A percentile compares a stretch with the other conserved stretches of the same genome.
Conservation (phyloP, 768 basidiomycete genomes). For the Scleroderma citrinum region DNA sequence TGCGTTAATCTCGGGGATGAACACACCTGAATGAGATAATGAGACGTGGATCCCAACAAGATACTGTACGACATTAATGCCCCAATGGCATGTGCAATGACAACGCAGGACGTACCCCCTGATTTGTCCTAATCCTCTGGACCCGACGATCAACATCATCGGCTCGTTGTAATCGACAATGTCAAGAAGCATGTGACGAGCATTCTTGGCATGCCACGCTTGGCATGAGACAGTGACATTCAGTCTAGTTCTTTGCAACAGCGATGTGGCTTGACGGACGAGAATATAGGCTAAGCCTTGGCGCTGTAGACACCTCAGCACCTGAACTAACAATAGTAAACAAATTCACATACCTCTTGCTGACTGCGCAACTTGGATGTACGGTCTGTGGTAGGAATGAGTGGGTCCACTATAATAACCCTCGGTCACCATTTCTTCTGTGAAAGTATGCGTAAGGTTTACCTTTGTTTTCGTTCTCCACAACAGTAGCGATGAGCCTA, state of each 20-base stretch:
- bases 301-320: slow-evolving; percentile 42
- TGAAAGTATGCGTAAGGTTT: slow-evolving; percentile 14
- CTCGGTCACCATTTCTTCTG: slow-evolving; percentile 1
- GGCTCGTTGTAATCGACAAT: slow-evolving; percentile 85
- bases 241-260: slow-evolving; percentile 86
- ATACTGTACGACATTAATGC: slow-evolving; percentile 45
- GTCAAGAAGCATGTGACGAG: slow-evolving; percentile 86
- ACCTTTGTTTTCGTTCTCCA: slow-evolving; percentile 92
- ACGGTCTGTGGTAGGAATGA: slow-evolving; percentile 68
- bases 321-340: slow-evolving; percentile 2
- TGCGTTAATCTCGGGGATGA: not conserved
- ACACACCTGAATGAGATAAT: slow-evolving; percentile 81
- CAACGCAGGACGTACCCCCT: slow-evolving; percentile 60
- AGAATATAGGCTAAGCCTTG: slow-evolving; percentile 87
- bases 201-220: slow-evolving; percentile 96
- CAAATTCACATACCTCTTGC: slow-evolving; percentile 63
- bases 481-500: slow-evolving; percentile 80
- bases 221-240: slow-evolving; percentile 88
- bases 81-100: not conserved
- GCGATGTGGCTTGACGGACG: slow-evolving; percentile 79
- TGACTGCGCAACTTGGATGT: slow-evolving; percentile 78
- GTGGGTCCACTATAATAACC: slow-evolving; percentile 50
- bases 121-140: slow-evolving; percentile 81
- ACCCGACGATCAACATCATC: slow-evolving; percentile 91
- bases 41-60: slow-evolving; percentile 89